Percentiles rank a stretch among this genome's conserved stretches.
Conservation (phyloP, 2,329 filamentous ascomycete species). For the Intubia oerlemansii region DNA sequence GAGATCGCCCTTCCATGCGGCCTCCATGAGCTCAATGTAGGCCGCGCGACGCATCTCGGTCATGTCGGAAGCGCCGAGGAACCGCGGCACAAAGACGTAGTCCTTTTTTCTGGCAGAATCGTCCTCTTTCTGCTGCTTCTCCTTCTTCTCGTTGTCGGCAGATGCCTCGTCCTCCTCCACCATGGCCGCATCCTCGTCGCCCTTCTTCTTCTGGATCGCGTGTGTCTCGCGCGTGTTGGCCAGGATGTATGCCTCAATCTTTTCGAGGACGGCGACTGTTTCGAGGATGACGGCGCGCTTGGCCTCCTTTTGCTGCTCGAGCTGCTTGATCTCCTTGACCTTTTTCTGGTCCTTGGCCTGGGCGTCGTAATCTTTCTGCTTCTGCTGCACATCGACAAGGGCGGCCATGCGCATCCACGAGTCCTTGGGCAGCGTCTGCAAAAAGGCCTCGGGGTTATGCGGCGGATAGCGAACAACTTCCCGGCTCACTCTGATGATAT, state of each 20-base stretch:
- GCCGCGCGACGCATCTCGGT: constrained; percentile 31
- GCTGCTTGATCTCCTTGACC: constrained; percentile 13
- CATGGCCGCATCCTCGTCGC: too few relatives aligned
- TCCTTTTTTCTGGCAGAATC: too few relatives aligned
- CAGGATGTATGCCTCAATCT: constrained; percentile 31
- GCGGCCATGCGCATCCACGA: constrained; percentile 40
- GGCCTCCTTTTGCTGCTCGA: constrained; percentile 15
- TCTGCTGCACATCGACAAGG: constrained; percentile 14
- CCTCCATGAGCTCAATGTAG: constrained; percentile 51
- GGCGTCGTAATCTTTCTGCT: too few relatives aligned
- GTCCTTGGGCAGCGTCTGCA: constrained; percentile 25
- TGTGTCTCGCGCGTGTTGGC: constrained; percentile 41
- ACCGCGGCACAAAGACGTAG: constrained; percentile 30
- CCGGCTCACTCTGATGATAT: too few relatives aligned
- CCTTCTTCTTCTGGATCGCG: too few relatives aligned
- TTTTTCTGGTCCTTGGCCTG: too few relatives aligned
- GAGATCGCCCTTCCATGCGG: constrained; percentile 49
- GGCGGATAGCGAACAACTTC: too few relatives aligned
- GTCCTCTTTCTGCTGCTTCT: too few relatives aligned
- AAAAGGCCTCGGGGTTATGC: too few relatives aligned
- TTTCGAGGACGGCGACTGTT: constrained; percentile 28
- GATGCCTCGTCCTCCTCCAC: too few relatives aligned
- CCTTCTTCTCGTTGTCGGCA: too few relatives aligned
- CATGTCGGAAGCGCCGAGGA: constrained; percentile 29
- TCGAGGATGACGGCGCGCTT: constrained; percentile 34